A percentile compares a stretch with the other conserved stretches of the same genome.
These are phyloP conservation scores for Boletus rubroflammeus DNA, from an alignment of 768 basidiomycete genomes.

Conservation along the genomic window DNA sequence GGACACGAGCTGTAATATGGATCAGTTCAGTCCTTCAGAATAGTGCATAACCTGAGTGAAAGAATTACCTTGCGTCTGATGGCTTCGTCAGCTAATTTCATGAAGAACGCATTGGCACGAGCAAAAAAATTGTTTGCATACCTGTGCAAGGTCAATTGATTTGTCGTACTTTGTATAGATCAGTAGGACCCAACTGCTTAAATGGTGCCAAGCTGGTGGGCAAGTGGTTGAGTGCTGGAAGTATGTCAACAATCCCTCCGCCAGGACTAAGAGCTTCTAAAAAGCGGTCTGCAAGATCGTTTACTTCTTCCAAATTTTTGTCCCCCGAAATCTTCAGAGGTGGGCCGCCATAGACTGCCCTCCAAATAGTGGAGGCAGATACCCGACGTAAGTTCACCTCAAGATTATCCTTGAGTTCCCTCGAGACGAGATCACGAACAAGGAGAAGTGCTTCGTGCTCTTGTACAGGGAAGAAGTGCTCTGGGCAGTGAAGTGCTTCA, in stretches of 20 bases:
- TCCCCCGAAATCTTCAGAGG: constrained; percentile 2
- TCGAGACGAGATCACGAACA: constrained; percentile 2
- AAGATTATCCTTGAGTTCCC: not conserved
- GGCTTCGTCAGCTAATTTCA: not conserved
- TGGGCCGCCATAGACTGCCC: constrained; percentile 3
- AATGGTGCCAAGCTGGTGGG: constrained; percentile 6
- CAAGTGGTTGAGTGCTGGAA: constrained; percentile 4
- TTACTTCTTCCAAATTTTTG: constrained; percentile 4
- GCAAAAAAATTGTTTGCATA: constrained; percentile 6
- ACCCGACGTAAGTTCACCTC: constrained; percentile 5
- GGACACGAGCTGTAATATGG: not conserved
- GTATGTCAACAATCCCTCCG: constrained; percentile 5
- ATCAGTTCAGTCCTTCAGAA: not conserved
- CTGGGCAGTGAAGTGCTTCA: not conserved
- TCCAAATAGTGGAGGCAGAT: constrained; percentile 7
- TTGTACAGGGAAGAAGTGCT: constrained; percentile 1
- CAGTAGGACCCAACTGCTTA: constrained; percentile 2
- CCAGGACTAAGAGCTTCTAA: constrained; percentile 1
- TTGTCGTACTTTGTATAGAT: not conserved
- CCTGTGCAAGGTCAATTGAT: not conserved
- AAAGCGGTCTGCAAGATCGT: not conserved
- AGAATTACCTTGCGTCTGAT: constrained; percentile 2
- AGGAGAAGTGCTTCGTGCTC: constrained; percentile 8
- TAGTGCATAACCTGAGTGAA: too few species aligned
- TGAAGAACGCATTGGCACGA: constrained; percentile 4